Evolutionary conservation across 495 filamentous ascomycete genomes (phyloP), one percentile per base, ranked within the genome.

Genomic region (Tuber umbilicatum): DNA sequence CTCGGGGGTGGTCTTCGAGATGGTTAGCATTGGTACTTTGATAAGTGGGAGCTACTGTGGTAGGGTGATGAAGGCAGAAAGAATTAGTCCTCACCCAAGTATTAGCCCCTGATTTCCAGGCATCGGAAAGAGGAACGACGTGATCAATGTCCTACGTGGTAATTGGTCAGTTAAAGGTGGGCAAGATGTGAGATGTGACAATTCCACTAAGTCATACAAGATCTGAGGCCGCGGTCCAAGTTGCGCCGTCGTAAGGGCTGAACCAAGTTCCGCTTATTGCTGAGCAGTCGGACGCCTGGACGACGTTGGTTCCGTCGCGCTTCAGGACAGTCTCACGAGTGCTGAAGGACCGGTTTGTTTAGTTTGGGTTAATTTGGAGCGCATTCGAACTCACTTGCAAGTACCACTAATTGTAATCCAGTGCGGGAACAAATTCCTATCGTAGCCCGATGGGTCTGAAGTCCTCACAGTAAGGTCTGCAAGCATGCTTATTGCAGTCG

Each of bases 101-200:
- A 37, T 80, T 83, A 9, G 88, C 87, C 67, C 87, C 87, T 9
- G 86, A 87, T 83, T 88, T 89, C 91, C 91, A 93, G 12, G 91
- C 90, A 81, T 92, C 90, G 23, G 88, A 88, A 67, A 93, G 79
- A 0, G 91, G 91, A 23, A 93, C 90, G 81, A 93, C 84, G 82
- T 93, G 91, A 79, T 93, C 91, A 73, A 93, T 92, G 77, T 93
- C 89, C 78, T 80, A 12, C 0, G n/a, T 43, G 67, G 42, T 1
- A 42, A 50, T 73, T 35, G 68, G 43, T 73, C 35, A 35, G 42
- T 38, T 23, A 39, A 77, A 69, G 39, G 43, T 55, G 70, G 40
- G 45, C 3, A n/a, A 60, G 9, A 69, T 72, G 6, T 12, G n/a
- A 70, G 41, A 17, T 23, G 21, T 19, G 17, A 37, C 40, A 14